Conservation (phyloP, 2,329 filamentous ascomycete genomes). For the Fusarium hostae region DNA sequence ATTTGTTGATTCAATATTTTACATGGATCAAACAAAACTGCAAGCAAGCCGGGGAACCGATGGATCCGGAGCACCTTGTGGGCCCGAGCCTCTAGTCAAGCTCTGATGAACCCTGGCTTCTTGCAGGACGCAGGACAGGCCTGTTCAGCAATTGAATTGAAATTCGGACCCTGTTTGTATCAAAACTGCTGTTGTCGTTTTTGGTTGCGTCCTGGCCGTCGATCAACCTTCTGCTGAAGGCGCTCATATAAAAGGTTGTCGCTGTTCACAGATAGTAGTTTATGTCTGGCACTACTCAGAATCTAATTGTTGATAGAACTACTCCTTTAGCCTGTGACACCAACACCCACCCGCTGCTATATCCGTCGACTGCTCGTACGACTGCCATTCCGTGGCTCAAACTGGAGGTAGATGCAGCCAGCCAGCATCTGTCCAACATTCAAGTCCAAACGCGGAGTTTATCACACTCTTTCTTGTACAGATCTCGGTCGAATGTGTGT, state of each 20-base stretch:
- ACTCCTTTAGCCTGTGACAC: slow-evolving; percentile 26
- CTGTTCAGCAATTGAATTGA: slow-evolving; percentile 3
- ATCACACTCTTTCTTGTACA: slow-evolving; percentile 5
- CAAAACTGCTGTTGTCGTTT: slow-evolving; percentile 15
- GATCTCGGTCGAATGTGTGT: slow-evolving; percentile 6
- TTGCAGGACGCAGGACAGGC: neutral
- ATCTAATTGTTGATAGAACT: slow-evolving; percentile 17
- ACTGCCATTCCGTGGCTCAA: slow-evolving; percentile 34
- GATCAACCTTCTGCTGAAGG: slow-evolving; percentile 24
- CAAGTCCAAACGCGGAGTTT: slow-evolving; percentile 19
- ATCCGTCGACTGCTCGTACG: slow-evolving; percentile 36
- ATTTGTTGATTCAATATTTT: neutral
- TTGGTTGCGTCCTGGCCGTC: slow-evolving; percentile 22
- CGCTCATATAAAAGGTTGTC: slow-evolving; percentile 1
- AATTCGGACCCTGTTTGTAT: slow-evolving; percentile 23
- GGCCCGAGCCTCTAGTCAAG: slow-evolving; percentile 27
- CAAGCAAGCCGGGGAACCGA: slow-evolving; percentile 41
- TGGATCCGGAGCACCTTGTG: slow-evolving; percentile 41
- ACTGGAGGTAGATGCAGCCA: slow-evolving; percentile 29
- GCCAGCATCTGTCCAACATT: slow-evolving; percentile 20
- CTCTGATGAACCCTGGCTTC: slow-evolving; percentile 26
- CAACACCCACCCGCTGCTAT: slow-evolving; percentile 22
- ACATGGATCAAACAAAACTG: slow-evolving; percentile 29
- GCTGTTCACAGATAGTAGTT: neutral
- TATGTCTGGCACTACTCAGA: neutral